These are phyloP conservation scores for Phaeosphaeriaceae sp. DNA, from an alignment of 2,329 filamentous ascomycete species.

Conservation along the genomic window DNA sequence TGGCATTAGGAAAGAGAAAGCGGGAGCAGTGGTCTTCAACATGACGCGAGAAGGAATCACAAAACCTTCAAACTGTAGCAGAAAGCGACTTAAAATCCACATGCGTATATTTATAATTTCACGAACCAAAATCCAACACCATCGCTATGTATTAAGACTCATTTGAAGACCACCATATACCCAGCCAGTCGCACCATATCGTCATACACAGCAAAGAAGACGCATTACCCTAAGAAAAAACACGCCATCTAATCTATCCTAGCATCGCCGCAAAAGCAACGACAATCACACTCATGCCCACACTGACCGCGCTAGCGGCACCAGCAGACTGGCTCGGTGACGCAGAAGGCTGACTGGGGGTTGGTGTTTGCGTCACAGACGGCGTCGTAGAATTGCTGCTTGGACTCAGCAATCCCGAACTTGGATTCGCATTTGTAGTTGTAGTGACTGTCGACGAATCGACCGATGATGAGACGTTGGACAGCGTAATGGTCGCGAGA, in stretches of 20 bases:
- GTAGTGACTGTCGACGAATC: not conserved
- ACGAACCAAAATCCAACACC: no score
- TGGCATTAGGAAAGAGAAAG: no score
- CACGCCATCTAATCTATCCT: not conserved
- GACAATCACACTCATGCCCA: constrained; percentile 2
- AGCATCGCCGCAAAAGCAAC: not conserved
- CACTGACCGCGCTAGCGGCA: not conserved
- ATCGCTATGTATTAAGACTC: no score
- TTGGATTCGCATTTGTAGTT: constrained; percentile 4
- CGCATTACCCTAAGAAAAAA: no score
- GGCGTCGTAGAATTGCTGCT: constrained; percentile 10
- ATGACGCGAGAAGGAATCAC: no score
- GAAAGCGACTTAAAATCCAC: no score
- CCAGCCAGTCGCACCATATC: no score
- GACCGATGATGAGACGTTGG: not conserved
- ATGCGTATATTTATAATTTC: no score
- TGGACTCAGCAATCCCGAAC: constrained; percentile 3
- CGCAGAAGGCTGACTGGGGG: not conserved
- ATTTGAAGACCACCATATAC: no score
- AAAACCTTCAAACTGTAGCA: no score
- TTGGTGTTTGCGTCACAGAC: not conserved
- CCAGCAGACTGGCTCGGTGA: not conserved
- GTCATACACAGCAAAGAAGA: no score
- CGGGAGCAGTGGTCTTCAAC: no score
- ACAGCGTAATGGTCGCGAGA: not conserved